Evolutionary conservation across 176 grass and related monocot genomes (phyloP), one percentile per base, ranked within the genome.

Genomic region (Triticum dicoccoides): DNA sequence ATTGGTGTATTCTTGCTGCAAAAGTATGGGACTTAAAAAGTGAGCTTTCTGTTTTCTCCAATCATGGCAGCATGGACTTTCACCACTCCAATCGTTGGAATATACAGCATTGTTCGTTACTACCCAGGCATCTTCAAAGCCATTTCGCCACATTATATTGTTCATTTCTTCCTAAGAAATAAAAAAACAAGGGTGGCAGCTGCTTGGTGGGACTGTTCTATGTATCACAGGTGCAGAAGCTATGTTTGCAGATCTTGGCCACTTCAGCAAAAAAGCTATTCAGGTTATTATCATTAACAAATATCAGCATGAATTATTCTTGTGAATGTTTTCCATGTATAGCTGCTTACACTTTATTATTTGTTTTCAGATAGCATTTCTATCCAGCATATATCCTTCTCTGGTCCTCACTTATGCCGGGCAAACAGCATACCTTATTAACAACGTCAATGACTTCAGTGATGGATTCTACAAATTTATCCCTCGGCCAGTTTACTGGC

Each of bases 211-310:
- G 54, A 95, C 92, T 82, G 95, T 91, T 88, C 76, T 97, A 76
- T 97, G 95, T 87, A 97, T 95, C 72, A 97, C 92, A 84, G 95
- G 95, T 88, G 87, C 91, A 29, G 95, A 97, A 87, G 92, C 92
- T 72, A 97, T 97, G 95, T 91, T 97, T 85, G 95, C 89, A 62
- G 92, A 97, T 85, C 92, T 97, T 69, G 95, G 92, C 34, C 95
- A 97, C 85, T 95, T 95, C 83, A 93, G 90, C 87, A 97, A 90
- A 86, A 90, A 87, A 41, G 70, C 91, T 56, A 95, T 97, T 88
- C 91, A 97, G 92, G 95, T 97, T 80, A 65, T 49, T 54, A 49
- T 64, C 29, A 63, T 71, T 32, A 61, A 49, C 44, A 83, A 47
- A 17, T 84, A 69, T n/a, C 73, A 75, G 18, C 42, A 24, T 59